These are phyloP conservation scores for Kluyveromyces siamensis DNA, from an alignment of 805 yeast species.

Conservation along the genomic window DNA sequence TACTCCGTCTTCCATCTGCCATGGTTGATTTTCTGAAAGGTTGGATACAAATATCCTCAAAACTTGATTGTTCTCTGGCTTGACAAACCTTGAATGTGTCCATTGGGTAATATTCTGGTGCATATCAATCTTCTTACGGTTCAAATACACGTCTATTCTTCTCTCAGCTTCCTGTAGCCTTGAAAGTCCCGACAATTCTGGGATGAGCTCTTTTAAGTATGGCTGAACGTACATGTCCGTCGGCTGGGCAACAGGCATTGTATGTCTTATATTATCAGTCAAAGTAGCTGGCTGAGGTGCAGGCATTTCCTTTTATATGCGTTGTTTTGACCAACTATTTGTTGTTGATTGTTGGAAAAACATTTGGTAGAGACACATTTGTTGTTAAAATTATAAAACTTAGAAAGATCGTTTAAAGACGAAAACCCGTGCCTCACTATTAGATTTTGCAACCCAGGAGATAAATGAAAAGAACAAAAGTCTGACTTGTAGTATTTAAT, in stretches of 20 bases:
- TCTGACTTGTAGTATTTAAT: too few relatives aligned
- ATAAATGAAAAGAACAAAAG: background rate
- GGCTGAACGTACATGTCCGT: constrained; percentile 46
- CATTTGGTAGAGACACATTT: constrained; percentile 2
- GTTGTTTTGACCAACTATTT: background rate
- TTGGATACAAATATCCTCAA: constrained; percentile 78
- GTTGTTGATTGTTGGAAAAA: background rate
- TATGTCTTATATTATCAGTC: constrained; percentile 15
- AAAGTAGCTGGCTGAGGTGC: constrained; percentile 1
- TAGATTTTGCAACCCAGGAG: background rate
- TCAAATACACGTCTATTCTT: constrained; percentile 67
- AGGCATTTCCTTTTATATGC: constrained; percentile 1
- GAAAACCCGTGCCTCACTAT: background rate
- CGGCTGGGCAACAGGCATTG: constrained; percentile 32
- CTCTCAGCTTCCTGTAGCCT: constrained; percentile 74
- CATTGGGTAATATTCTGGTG: constrained; percentile 55
- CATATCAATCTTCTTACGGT: constrained; percentile 76
- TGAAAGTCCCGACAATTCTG: constrained; percentile 67
- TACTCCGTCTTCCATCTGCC: constrained; percentile 45
- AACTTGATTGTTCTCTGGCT: constrained; percentile 42
- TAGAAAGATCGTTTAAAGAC: background rate
- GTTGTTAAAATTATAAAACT: background rate
- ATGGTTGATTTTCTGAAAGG: constrained; percentile 77
- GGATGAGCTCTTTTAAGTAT: constrained; percentile 39
- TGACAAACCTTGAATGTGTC: constrained; percentile 34